Conservation (phyloP, 2,329 filamentous ascomycete genomes). For the Phialocephala sp. region DNA sequence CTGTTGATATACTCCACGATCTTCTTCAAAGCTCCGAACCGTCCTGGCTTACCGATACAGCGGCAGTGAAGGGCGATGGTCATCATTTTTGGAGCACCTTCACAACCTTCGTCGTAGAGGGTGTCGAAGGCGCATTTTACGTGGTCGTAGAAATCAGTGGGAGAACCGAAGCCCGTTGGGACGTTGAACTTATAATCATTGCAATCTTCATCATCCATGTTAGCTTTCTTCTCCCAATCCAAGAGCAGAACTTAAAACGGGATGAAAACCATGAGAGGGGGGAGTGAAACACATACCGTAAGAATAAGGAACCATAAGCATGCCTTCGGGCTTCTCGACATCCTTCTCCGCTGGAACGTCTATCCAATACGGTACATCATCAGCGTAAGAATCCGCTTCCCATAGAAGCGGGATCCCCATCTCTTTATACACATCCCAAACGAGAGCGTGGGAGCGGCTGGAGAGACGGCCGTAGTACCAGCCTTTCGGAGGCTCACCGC, state of each 20-base stretch:
- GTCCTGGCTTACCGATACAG: conserved; percentile 57
- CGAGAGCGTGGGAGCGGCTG: conserved; percentile 50
- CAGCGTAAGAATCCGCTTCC: conserved; percentile 57
- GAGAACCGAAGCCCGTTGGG: conserved; percentile 34
- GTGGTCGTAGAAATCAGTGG: conserved; percentile 44
- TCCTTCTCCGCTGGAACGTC: conserved; percentile 56
- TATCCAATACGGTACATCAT: conserved; percentile 61
- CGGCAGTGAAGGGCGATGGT: conserved; percentile 60
- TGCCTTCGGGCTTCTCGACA: conserved; percentile 49
- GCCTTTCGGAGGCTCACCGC: conserved; percentile 44
- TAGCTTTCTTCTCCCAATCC: too few species aligned
- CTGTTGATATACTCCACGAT: conserved; percentile 58
- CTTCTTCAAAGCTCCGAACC: conserved; percentile 55
- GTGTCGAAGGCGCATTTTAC: conserved; percentile 59
- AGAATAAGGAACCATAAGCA: conserved; percentile 59
- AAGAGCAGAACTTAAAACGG: too few species aligned
- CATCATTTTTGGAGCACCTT: conserved; percentile 60
- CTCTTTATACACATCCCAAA: conserved; percentile 57
- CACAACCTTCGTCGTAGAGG: conserved; percentile 51
- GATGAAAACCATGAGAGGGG: too few species aligned
- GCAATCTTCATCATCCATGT: conserved; percentile 47
- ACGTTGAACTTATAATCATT: conserved; percentile 49
- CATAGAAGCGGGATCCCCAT: conserved; percentile 57
- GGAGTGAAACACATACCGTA: conserved; percentile 42
- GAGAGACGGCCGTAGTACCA: conserved; percentile 46